A percentile compares a stretch with the other conserved stretches of the same genome.
These are phyloP conservation scores for Penicillium sp. DNA, from an alignment of 2,329 filamentous ascomycete species.

Conservation along the genomic window DNA sequence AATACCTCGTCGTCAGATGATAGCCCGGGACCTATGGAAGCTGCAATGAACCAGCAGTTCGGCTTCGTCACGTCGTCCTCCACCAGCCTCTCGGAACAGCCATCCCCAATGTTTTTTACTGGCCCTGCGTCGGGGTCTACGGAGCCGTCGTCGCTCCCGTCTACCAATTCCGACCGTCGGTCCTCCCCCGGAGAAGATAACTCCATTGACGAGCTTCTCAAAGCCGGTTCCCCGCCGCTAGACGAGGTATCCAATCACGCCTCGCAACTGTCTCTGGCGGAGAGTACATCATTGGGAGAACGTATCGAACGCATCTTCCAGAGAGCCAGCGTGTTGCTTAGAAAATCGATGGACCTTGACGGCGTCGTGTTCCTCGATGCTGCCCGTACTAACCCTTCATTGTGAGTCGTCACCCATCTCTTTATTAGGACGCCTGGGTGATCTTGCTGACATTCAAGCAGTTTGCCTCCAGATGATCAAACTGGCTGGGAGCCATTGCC, in stretches of 20 bases:
- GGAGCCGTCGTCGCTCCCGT: slow-evolving; percentile 8
- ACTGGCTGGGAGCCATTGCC: slow-evolving; percentile 31
- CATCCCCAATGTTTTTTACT: slow-evolving; percentile 3
- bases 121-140: slow-evolving; percentile 4
- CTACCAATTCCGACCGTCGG: slow-evolving; percentile 3
- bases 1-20: neutral
- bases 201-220: slow-evolving; percentile 14
- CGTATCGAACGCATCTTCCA: slow-evolving; percentile 42
- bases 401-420: slow-evolving; percentile 23
- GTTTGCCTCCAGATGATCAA: slow-evolving; percentile 20
- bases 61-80: slow-evolving; percentile 1
- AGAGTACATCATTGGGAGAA: slow-evolving; percentile 21
- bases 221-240: neutral
- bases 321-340: slow-evolving; percentile 50
- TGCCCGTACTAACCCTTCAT: slow-evolving; percentile 28
- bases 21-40: neutral
- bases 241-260: neutral
- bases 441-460: slow-evolving; percentile 7
- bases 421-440: neutral
- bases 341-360: slow-evolving; percentile 48
- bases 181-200: slow-evolving; percentile 13
- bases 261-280: slow-evolving; percentile 12
- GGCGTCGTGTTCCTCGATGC: slow-evolving; percentile 42
- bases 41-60: slow-evolving; percentile 1
- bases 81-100: slow-evolving; percentile 5